These are phyloP conservation scores for Candida methanosorbosa DNA, from an alignment of 805 yeast species.

Conservation along the genomic window DNA sequence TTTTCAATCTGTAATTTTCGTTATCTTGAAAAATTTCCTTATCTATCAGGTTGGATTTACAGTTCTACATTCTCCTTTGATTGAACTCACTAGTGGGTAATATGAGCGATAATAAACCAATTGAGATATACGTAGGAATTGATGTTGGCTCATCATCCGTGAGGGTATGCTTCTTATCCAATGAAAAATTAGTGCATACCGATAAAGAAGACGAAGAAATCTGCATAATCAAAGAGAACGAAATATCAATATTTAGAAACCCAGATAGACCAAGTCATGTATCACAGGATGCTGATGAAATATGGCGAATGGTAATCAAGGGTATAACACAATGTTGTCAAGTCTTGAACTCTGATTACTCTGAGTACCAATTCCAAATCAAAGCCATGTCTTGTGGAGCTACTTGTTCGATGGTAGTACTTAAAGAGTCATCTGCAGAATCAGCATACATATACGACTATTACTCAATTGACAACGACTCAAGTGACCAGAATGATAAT, in stretches of 20 bases:
- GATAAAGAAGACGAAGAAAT: no score
- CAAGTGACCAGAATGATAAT: conserved; percentile 19
- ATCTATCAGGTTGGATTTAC: no score
- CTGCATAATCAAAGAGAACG: conserved; percentile 4
- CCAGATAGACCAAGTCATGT: conserved; percentile 12
- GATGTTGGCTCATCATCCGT: conserved; percentile 47
- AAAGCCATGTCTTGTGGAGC: conserved; percentile 38
- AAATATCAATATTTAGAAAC: conserved; percentile 16
- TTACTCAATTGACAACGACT: conserved; percentile 9
- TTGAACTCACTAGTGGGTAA: no score
- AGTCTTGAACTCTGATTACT: not conserved
- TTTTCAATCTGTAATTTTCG: no score
- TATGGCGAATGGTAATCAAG: conserved; percentile 18
- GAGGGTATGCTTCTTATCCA: conserved; percentile 26
- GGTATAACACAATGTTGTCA: conserved; percentile 11
- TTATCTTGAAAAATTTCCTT: no score
- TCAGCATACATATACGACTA: not conserved
- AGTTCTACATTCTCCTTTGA: no score
- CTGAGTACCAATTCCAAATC: conserved; percentile 2
- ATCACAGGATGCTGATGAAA: conserved; percentile 35
- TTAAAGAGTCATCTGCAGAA: conserved; percentile 9
- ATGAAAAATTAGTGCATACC: conserved; percentile 8
- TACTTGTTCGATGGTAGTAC: conserved; percentile 51
- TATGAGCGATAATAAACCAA: no score
- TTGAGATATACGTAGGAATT: conserved; percentile 25